Conservation (phyloP, 805 yeast genomes). For the Tetrapisispora namnaoensis region DNA sequence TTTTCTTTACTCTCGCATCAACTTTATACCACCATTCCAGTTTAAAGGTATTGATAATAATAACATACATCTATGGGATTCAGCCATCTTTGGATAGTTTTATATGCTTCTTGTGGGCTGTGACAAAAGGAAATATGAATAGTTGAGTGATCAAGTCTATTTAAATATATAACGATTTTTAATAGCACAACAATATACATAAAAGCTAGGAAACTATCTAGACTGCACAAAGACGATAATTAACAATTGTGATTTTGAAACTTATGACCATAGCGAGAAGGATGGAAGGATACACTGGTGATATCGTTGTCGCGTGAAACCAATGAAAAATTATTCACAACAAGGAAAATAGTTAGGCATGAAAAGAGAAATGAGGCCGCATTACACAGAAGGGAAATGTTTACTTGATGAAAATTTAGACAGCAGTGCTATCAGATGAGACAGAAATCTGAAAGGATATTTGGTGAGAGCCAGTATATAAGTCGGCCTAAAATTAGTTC, state of each 20-base stretch:
- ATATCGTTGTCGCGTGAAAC: too few relatives aligned
- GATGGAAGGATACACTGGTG: neutral
- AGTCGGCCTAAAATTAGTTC: too few relatives aligned
- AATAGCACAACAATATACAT: neutral
- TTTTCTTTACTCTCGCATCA: neutral
- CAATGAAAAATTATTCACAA: too few relatives aligned
- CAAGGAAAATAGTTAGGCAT: too few relatives aligned
- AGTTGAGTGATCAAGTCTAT: neutral
- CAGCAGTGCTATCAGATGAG: too few relatives aligned
- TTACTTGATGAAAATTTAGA: neutral
- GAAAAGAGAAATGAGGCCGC: too few relatives aligned
- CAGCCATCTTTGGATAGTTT: slow-evolving; percentile 59
- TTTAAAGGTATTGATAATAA: neutral
- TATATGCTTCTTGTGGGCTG: neutral
- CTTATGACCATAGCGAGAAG: neutral
- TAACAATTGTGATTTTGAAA: too few relatives aligned
- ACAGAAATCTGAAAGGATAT: too few relatives aligned
- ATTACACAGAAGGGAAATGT: too few relatives aligned
- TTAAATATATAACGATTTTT: neutral
- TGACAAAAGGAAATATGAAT: neutral
- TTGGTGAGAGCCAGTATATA: too few relatives aligned
- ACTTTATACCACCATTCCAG: neutral
- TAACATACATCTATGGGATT: slow-evolving; percentile 93
- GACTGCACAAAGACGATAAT: too few relatives aligned
- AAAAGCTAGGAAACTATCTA: neutral